A percentile compares a stretch with the other conserved stretches of the same genome.
These are phyloP conservation scores for Penicillium sp. DNA, from an alignment of 2,329 filamentous ascomycete species.

Conservation along the genomic window DNA sequence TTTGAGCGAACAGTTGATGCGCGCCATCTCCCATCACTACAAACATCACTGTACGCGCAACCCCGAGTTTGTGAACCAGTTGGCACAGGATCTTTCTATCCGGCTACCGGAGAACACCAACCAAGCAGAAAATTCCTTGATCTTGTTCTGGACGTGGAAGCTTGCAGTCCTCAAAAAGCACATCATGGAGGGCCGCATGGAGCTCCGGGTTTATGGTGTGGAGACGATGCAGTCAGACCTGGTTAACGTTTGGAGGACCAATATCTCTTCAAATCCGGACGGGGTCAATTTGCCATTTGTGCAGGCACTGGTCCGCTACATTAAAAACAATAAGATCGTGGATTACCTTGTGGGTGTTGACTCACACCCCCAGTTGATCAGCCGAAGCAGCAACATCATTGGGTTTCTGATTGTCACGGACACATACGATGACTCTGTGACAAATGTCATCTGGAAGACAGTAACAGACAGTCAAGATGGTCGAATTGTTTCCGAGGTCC, in stretches of 20 bases:
- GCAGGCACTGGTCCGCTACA: constrained; percentile 68
- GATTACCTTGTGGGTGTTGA: constrained; percentile 88
- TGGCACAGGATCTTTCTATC: constrained; percentile 44
- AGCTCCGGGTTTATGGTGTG: constrained; percentile 79
- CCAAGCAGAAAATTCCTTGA: constrained; percentile 35
- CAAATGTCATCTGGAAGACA: constrained; percentile 81
- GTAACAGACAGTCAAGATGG: constrained; percentile 81
- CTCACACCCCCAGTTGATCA: constrained; percentile 88
- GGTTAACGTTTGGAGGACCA: constrained; percentile 65
- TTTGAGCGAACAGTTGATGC: constrained; percentile 43
- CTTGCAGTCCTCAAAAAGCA: constrained; percentile 71
- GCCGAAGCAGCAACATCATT: constrained; percentile 78
- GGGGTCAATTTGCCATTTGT: constrained; percentile 59
- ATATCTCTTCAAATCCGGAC: constrained; percentile 52
- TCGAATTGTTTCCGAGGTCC: constrained; percentile 77
- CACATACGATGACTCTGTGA: constrained; percentile 71
- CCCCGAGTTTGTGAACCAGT: constrained; percentile 36
- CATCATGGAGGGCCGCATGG: constrained; percentile 85
- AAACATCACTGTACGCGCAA: constrained; percentile 36
- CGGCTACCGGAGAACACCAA: constrained; percentile 35
- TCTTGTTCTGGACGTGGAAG: constrained; percentile 63
- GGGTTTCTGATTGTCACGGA: constrained; percentile 82
- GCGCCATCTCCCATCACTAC: constrained; percentile 38
- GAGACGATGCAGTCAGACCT: constrained; percentile 73
- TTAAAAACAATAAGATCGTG: constrained; percentile 72